Conservation (phyloP, 441 rosid species). For the Pelargonium citronellum region DNA sequence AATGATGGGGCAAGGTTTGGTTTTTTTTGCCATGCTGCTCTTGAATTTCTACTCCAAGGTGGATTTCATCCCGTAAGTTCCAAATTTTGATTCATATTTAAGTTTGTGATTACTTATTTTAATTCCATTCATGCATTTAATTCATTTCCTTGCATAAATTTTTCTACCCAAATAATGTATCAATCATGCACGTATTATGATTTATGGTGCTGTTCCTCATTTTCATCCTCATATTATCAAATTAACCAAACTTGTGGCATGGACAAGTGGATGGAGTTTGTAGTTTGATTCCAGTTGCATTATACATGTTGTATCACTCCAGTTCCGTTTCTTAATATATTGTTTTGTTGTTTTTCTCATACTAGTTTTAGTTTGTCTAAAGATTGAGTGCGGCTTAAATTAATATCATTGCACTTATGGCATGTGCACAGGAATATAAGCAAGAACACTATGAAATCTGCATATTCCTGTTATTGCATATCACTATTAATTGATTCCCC, state of each 20-base stretch:
- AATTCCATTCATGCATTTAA: not conserved
- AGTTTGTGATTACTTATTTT: slow-evolving; percentile 7
- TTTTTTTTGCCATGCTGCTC: slow-evolving; percentile 94
- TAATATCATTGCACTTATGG: not conserved
- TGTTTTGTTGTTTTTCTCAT: no score
- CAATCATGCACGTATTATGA: not conserved
- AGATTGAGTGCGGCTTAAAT: not conserved
- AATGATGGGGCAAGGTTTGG: slow-evolving; percentile 86
- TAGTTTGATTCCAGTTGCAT: no score
- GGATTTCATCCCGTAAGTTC: slow-evolving; percentile 83
- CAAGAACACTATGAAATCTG: slow-evolving; percentile 3
- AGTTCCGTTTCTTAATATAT: no score
- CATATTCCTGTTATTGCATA: slow-evolving; percentile 9
- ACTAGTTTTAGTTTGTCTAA: not conserved
- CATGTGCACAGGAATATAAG: not conserved
- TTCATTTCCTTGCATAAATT: no score
- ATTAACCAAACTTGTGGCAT: not conserved
- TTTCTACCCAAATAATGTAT: no score
- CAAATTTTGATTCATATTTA: slow-evolving; percentile 9
- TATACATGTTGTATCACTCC: no score
- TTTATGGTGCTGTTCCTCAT: not conserved
- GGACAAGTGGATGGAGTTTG: no score
- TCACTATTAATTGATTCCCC: slow-evolving; percentile 16
- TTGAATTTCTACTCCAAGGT: slow-evolving; percentile 80
- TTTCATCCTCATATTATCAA: not conserved